These are phyloP conservation scores for Trichodelitschia bisporula DNA, from an alignment of 495 filamentous ascomycete species.

Conservation along the genomic window DNA sequence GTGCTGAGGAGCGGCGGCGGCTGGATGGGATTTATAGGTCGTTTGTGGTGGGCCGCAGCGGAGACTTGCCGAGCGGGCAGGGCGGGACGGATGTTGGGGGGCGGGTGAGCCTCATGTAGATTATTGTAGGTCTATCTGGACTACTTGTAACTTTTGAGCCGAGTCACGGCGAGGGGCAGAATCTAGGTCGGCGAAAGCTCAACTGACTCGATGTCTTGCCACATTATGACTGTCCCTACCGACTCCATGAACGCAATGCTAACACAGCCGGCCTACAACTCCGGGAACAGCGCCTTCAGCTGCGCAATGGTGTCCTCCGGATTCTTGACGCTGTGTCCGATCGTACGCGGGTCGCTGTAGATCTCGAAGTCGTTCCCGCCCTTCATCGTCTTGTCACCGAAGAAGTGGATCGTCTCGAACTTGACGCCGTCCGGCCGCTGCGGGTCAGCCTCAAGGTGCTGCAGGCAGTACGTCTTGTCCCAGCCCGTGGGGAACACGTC, in stretches of 20 bases:
- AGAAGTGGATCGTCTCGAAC: slow-evolving; percentile 87
- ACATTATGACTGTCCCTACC: too few species aligned
- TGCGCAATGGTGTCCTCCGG: slow-evolving; percentile 60
- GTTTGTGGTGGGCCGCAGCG: slow-evolving; percentile 75
- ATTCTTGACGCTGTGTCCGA: slow-evolving; percentile 56
- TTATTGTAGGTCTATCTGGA: too few species aligned
- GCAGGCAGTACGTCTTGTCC: slow-evolving; percentile 97
- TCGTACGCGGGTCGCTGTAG: slow-evolving; percentile 50
- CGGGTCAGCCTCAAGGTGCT: slow-evolving; percentile 65
- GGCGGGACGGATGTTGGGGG: slow-evolving; percentile 78
- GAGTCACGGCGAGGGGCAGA: too few species aligned
- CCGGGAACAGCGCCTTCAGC: slow-evolving; percentile 67
- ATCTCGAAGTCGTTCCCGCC: slow-evolving; percentile 96
- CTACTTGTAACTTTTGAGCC: too few species aligned
- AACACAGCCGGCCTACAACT: too few species aligned
- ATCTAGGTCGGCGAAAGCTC: too few species aligned
- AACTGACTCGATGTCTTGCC: too few species aligned
- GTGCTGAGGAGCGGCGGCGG: slow-evolving; percentile 42
- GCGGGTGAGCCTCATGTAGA: slow-evolving; percentile 72
- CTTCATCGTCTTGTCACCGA: slow-evolving; percentile 74
- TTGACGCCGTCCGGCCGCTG: slow-evolving; percentile 36
- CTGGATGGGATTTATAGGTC: slow-evolving; percentile 66
- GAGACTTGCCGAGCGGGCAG: slow-evolving; percentile 84
- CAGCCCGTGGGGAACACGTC: slow-evolving; percentile 92
- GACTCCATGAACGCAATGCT: too few species aligned